These are phyloP conservation scores for Lactuca saligna DNA, from an alignment of 129 eudicot genomes.

Conservation along the genomic window DNA sequence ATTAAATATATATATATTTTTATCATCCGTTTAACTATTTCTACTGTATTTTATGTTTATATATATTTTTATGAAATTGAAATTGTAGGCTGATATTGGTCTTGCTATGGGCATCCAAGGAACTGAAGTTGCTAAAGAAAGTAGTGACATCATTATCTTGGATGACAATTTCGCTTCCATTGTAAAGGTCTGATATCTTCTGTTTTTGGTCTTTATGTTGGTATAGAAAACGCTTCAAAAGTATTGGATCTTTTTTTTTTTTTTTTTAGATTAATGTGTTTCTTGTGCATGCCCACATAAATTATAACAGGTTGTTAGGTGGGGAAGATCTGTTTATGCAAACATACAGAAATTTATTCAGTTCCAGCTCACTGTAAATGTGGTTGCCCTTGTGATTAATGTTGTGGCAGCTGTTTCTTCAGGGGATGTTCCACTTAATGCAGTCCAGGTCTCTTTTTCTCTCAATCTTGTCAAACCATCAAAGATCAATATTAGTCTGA, in stretches of 20 bases:
- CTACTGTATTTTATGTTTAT: too few species aligned
- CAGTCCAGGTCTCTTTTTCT: conserved; percentile 34
- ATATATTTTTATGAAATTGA: too few species aligned
- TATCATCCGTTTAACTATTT: neutral
- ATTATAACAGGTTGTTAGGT: conserved; percentile 15
- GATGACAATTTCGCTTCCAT: conserved; percentile 49
- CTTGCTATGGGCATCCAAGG: conserved; percentile 68
- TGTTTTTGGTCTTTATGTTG: too few species aligned
- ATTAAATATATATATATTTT: neutral
- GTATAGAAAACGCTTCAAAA: too few species aligned
- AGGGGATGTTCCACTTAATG: conserved; percentile 47
- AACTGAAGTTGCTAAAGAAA: conserved; percentile 56
- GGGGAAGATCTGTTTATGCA: conserved; percentile 60
- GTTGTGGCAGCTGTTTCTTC: conserved; percentile 49
- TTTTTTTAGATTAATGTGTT: neutral
- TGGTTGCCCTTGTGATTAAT: conserved; percentile 56
- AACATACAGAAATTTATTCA: conserved; percentile 65
- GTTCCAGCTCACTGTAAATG: conserved; percentile 57
- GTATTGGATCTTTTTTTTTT: too few species aligned
- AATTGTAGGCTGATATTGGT: conserved; percentile 47
- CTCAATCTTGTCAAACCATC: too few species aligned
- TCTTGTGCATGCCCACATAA: too few species aligned
- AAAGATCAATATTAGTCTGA: too few species aligned
- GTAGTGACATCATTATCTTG: conserved; percentile 51
- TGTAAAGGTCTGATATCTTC: conserved; percentile 15